These are phyloP conservation scores for Coniophora puteana DNA, from an alignment of 1,284 basidiomycete genomes.

Conservation along the genomic window DNA sequence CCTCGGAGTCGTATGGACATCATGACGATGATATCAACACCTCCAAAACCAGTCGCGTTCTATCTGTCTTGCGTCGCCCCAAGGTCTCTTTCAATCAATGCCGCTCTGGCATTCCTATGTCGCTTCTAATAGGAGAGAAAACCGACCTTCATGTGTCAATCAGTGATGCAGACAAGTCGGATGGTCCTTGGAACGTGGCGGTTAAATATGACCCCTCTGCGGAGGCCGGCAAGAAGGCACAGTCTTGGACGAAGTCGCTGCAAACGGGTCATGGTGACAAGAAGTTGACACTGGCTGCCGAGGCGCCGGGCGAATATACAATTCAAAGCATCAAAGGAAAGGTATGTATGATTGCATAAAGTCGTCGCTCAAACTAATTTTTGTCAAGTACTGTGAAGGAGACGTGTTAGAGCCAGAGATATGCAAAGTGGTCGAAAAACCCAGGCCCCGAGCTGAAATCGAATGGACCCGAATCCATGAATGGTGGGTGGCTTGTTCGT, in stretches of 20 bases:
- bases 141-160: constrained; percentile 48
- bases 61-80: constrained; percentile 77
- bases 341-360: constrained; percentile 25
- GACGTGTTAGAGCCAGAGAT: constrained; percentile 79
- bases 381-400: constrained; percentile 63
- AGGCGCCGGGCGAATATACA: constrained; percentile 78
- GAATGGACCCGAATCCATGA: constrained; percentile 91
- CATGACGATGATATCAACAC: constrained; percentile 26
- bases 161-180: constrained; percentile 50
- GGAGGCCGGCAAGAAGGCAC: constrained; percentile 36
- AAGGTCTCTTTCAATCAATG: constrained; percentile 74
- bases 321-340: constrained; percentile 72
- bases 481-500: constrained; percentile 50
- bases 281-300: constrained; percentile 50
- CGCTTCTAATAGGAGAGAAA: constrained; percentile 71
- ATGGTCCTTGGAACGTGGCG: constrained; percentile 65
- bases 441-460: constrained; percentile 77
- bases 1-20: constrained; percentile 15
- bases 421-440: constrained; percentile 73
- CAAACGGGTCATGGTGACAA: constrained; percentile 43
- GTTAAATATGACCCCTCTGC: constrained; percentile 56
- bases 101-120: constrained; percentile 66
- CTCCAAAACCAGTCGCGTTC: constrained; percentile 55
- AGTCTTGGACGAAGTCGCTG: constrained; percentile 61
- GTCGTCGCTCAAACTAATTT: constrained; percentile 4